Conservation (phyloP, 495 filamentous ascomycete genomes). For the Annulohypoxylon maeteangense region DNA sequence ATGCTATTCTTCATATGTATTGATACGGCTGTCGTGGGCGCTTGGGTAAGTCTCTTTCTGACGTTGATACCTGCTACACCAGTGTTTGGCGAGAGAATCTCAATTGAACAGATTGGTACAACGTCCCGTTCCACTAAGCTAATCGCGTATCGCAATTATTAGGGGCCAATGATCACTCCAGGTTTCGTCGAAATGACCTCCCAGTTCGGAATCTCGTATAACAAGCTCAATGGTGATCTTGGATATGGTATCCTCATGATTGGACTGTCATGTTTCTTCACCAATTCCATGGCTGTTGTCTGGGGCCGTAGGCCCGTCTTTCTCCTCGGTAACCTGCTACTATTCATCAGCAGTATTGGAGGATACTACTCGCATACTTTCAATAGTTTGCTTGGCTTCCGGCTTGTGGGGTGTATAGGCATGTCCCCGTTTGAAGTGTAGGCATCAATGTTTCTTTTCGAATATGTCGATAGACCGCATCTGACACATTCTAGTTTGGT, state of each 20-base stretch:
- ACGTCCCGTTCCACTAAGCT: not conserved
- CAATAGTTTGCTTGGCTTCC: conserved; percentile 48
- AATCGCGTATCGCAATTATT: conserved; percentile 4
- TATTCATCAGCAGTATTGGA: conserved; percentile 63
- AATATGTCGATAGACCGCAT: not conserved
- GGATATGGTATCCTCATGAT: conserved; percentile 63
- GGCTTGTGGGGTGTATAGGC: conserved; percentile 57
- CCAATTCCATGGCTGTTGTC: conserved; percentile 64
- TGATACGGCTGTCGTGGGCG: conserved; percentile 51
- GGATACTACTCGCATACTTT: conserved; percentile 59
- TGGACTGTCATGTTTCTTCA: conserved; percentile 64
- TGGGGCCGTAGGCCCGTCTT: conserved; percentile 69
- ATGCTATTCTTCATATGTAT: conserved; percentile 50
- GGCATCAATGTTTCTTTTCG: conserved; percentile 9
- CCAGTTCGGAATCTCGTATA: conserved; percentile 55
- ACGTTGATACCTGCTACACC: too few species aligned
- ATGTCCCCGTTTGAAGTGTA: conserved; percentile 63
- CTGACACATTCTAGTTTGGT: conserved; percentile 45
- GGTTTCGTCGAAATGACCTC: conserved; percentile 49
- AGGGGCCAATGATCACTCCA: conserved; percentile 57
- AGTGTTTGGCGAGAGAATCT: not conserved
- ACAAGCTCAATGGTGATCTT: conserved; percentile 51
- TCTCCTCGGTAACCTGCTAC: conserved; percentile 60
- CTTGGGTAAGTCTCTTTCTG: conserved; percentile 27
- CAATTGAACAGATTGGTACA: too few species aligned